Evolutionary conservation across 2,329 filamentous ascomycete species (phyloP).

Genomic region (Alternaria novae-zelandiae): DNA sequence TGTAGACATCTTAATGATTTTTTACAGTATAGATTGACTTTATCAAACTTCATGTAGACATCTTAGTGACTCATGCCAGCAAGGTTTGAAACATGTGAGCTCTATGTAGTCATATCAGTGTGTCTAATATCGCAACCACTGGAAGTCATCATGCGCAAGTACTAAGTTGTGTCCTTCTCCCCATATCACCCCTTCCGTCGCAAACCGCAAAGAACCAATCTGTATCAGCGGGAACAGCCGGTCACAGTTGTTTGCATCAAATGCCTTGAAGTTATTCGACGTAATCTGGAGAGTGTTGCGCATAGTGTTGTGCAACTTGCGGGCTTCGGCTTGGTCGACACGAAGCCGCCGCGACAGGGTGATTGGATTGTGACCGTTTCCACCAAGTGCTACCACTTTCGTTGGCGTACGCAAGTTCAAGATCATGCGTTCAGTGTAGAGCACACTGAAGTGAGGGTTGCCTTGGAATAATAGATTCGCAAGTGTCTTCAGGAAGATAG

Average conservation of each 20-base stretch:
- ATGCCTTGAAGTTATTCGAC: slow-evolving; percentile 33
- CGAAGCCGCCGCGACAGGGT: slow-evolving; percentile 23
- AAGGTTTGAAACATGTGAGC: background rate
- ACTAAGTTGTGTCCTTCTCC: slow-evolving; percentile 40
- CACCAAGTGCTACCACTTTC: slow-evolving; percentile 17
- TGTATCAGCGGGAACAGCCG: slow-evolving; percentile 36
- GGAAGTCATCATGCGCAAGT: slow-evolving; percentile 38
- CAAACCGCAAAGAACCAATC: slow-evolving; percentile 35
- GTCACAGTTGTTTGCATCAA: slow-evolving; percentile 30
- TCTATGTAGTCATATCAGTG: too few species aligned
- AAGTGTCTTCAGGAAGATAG: slow-evolving; percentile 37
- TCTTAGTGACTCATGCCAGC: rapidly evolving
- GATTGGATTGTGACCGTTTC: slow-evolving; percentile 19
- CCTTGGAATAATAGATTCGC: slow-evolving; percentile 32
- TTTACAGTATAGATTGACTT: too few species aligned
- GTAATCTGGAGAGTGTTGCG: slow-evolving; percentile 34
- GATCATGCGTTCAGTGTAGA: slow-evolving; percentile 37
- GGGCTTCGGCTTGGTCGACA: slow-evolving; percentile 27
- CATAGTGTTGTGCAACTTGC: slow-evolving; percentile 32
- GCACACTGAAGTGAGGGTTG: slow-evolving; percentile 24
- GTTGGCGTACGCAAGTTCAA: slow-evolving; percentile 39
- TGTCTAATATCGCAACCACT: slow-evolving; percentile 34
- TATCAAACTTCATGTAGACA: background rate
- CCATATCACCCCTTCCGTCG: slow-evolving; percentile 34
- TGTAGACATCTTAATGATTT: too few species aligned